These are phyloP conservation scores for Trypanosoma rangeli DNA, from an alignment of 208 protist species.

Conservation along the genomic window DNA sequence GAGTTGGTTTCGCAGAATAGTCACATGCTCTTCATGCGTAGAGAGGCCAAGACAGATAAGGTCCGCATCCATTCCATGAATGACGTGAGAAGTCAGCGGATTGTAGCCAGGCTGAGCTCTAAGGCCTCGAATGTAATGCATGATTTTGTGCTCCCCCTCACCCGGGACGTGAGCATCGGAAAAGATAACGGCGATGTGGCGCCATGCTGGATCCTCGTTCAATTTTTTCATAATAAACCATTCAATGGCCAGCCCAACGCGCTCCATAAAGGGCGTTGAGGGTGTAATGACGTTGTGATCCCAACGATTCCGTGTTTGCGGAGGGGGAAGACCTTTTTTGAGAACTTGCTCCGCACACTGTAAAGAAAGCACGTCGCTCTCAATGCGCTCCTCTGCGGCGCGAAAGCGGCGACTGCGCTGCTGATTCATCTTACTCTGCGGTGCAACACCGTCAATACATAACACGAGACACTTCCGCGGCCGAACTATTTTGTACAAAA, in stretches of 20 bases:
- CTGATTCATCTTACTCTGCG: constrained; percentile 99
- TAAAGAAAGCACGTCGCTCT: constrained; percentile 76
- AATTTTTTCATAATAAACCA: constrained; percentile 96
- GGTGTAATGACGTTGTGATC: constrained; percentile 99
- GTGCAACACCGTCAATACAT: constrained; percentile 97
- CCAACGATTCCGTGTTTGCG: constrained; percentile 76
- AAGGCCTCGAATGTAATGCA: constrained; percentile 92
- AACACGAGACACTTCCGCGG: constrained; percentile 98
- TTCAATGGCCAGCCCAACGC: constrained; percentile 87
- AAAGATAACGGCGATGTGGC: constrained; percentile 93
- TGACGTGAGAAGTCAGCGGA: constrained; percentile 95
- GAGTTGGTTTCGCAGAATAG: constrained; percentile 97
- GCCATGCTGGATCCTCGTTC: constrained; percentile 93
- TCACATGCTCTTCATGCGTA: constrained; percentile 98
- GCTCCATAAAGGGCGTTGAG: constrained; percentile 99
- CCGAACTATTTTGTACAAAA: constrained; percentile 96
- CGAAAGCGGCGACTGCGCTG: constrained; percentile 98
- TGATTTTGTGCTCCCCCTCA: constrained; percentile 97
- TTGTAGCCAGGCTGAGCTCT: constrained; percentile 94
- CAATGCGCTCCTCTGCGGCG: constrained; percentile 88
- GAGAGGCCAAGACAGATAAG: constrained; percentile 98
- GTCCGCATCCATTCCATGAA: constrained; percentile 99
- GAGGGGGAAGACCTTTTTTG: constrained; percentile 58
- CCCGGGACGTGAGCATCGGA: constrained; percentile 97
- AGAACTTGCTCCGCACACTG: constrained; percentile 59